These are phyloP conservation scores for Camellia sinensis DNA, from an alignment of 148 eudicot species.

Conservation along the genomic window DNA sequence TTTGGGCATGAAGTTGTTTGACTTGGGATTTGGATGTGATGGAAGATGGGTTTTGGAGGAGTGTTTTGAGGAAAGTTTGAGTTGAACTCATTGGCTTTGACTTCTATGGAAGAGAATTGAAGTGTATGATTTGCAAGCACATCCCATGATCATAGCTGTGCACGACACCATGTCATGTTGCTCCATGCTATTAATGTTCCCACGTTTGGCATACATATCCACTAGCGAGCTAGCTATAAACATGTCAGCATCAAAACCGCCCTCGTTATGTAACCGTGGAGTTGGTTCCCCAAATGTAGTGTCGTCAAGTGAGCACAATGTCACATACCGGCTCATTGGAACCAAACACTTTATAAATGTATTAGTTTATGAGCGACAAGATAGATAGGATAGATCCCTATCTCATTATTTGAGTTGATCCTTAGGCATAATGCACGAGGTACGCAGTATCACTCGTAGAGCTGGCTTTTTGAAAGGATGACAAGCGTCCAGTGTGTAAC, in stretches of 20 bases:
- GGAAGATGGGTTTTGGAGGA: conserved; percentile 37
- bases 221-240: conserved; percentile 76
- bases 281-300: conserved; percentile 66
- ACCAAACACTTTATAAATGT: too few relatives aligned
- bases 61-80: conserved; percentile 26
- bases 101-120: not conserved
- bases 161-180: conserved; percentile 63
- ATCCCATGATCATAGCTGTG: conserved; percentile 92
- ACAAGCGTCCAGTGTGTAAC: too few relatives aligned
- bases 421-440: too few relatives aligned
- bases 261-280: conserved; percentile 63
- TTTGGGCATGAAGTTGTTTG: conserved; percentile 70
- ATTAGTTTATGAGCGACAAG: too few relatives aligned
- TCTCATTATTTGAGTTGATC: too few relatives aligned
- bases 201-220: conserved; percentile 92
- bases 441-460: too few relatives aligned
- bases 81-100: conserved; percentile 7
- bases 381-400: too few relatives aligned
- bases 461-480: too few relatives aligned
- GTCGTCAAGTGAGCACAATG: conserved; percentile 62
- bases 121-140: conserved; percentile 26
- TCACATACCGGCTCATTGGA: too few relatives aligned
- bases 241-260: conserved; percentile 52
- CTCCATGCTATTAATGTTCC: conserved; percentile 58
- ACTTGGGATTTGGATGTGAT: conserved; percentile 58